Percentiles rank a stretch among this genome's conserved stretches.
Evolutionary conservation across 2,329 filamentous ascomycete genomes (phyloP).

Genomic region (Colletotrichum sp.): DNA sequence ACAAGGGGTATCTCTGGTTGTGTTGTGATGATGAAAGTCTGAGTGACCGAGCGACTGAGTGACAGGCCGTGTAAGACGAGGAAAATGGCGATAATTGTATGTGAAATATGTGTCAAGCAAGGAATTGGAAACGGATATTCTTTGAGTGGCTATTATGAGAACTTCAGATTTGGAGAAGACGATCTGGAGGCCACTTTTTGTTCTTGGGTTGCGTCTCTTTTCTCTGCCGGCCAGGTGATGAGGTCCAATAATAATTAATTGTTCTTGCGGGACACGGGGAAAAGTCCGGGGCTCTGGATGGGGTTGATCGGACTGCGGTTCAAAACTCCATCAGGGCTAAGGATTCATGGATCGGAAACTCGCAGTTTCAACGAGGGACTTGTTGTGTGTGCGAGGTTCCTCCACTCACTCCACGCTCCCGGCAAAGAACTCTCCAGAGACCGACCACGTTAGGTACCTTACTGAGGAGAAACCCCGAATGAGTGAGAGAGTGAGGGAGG

Average conservation of each 20-base stretch:
- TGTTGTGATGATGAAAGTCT: not conserved
- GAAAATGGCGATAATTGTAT: not conserved
- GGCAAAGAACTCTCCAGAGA: conserved; percentile 20
- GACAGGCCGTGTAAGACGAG: not conserved
- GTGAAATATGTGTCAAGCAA: not conserved
- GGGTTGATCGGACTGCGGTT: not conserved
- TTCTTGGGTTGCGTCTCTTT: not conserved
- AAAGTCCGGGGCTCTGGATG: conserved; percentile 12
- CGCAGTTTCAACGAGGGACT: not conserved
- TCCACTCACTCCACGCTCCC: not conserved
- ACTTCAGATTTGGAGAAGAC: not conserved
- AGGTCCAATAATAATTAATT: conserved; percentile 3
- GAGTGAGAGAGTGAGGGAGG: not conserved
- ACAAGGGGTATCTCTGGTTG: not conserved
- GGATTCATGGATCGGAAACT: not conserved
- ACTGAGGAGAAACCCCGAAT: not conserved
- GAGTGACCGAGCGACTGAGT: not conserved
- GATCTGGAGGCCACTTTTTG: conserved; percentile 5
- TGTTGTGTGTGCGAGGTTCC: not conserved
- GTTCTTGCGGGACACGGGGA: conserved; percentile 18
- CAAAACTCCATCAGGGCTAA: not conserved
- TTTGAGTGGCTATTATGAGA: not conserved
- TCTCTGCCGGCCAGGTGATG: not conserved
- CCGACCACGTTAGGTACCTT: not conserved
- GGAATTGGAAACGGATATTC: not conserved